Evolutionary conservation across 345 rosid species (phyloP).

Genomic region (Combretum micranthum): DNA sequence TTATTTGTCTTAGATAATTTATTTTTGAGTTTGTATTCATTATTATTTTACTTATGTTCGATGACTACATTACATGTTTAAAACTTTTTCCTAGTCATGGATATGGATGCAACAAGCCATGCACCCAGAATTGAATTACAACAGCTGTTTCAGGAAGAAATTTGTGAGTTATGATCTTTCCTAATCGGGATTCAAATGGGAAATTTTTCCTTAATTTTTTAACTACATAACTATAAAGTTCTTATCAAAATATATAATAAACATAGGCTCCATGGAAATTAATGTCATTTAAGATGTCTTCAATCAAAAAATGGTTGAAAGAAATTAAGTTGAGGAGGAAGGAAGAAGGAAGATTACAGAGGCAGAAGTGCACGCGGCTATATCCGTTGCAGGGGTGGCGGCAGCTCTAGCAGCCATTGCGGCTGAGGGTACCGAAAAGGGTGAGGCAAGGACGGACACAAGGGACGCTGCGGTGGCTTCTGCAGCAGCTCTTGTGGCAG

Average conservation of each 20-base stretch:
- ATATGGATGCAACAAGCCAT: constrained; percentile 99
- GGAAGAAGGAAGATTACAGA: constrained; percentile 67
- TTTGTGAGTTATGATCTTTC: constrained; percentile 35
- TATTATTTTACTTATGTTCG: background rate
- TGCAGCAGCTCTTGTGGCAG: constrained; percentile 84
- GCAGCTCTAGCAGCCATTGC: constrained; percentile 82
- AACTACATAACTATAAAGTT: background rate
- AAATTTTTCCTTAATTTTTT: background rate
- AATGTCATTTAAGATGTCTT: constrained; percentile 29
- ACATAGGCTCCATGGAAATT: constrained; percentile 67
- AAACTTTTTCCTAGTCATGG: constrained; percentile 61
- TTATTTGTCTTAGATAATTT: background rate
- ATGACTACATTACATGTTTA: background rate
- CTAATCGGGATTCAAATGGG: too few species aligned
- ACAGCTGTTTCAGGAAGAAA: constrained; percentile 69
- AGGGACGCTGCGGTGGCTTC: constrained; percentile 74
- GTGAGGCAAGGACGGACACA: constrained; percentile 11
- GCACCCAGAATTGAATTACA: constrained; percentile 91
- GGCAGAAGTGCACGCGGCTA: constrained; percentile 90
- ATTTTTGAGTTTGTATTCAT: background rate
- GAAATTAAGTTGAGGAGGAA: constrained; percentile 70
- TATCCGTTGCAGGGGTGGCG: constrained; percentile 82
- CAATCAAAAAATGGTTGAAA: constrained; percentile 84
- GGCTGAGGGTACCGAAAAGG: constrained; percentile 41
- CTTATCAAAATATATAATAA: background rate